phyloP scores from a whole-genome alignment of 805 yeast species.

The Candida endomychidarum region DNA sequence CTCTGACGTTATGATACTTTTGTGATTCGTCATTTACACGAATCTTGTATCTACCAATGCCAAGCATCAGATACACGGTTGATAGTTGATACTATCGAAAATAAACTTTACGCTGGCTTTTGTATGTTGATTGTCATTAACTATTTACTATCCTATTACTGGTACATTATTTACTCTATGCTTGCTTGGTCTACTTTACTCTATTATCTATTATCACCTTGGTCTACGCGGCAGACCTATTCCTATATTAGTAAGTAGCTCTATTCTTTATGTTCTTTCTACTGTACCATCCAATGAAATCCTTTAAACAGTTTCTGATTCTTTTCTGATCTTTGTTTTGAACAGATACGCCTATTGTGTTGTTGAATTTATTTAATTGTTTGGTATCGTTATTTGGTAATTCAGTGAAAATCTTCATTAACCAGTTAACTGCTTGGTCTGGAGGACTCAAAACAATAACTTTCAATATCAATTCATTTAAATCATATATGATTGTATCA shows the following conservation, averaged over 20 bases:
- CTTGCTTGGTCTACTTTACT: too few species aligned
- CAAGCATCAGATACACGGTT: too few species aligned
- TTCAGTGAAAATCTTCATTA: constrained; percentile 50
- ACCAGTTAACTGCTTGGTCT: constrained; percentile 53
- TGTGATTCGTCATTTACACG: too few species aligned
- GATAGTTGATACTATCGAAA: too few species aligned
- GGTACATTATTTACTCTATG: too few species aligned
- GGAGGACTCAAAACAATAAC: constrained; percentile 53
- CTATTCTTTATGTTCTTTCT: constrained; percentile 62
- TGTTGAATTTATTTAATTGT: constrained; percentile 65
- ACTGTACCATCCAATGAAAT: constrained; percentile 80
- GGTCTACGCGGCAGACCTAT: too few species aligned
- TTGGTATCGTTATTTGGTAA: constrained; percentile 67
- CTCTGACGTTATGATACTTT: too few species aligned
- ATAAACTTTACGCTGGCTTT: too few species aligned
- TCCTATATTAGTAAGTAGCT: constrained; percentile 3
- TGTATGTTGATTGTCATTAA: too few species aligned
- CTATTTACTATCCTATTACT: too few species aligned
- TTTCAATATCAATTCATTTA: constrained; percentile 70
- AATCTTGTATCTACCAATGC: too few species aligned
- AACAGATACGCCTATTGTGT: constrained; percentile 58
- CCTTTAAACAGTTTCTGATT: constrained; percentile 68
- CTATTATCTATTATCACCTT: too few species aligned
- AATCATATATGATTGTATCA: constrained; percentile 65
- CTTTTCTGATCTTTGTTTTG: constrained; percentile 70